These are phyloP conservation scores for Aspergillus novofumigatus DNA, from an alignment of 2,329 filamentous ascomycete genomes.

Conservation along the genomic window DNA sequence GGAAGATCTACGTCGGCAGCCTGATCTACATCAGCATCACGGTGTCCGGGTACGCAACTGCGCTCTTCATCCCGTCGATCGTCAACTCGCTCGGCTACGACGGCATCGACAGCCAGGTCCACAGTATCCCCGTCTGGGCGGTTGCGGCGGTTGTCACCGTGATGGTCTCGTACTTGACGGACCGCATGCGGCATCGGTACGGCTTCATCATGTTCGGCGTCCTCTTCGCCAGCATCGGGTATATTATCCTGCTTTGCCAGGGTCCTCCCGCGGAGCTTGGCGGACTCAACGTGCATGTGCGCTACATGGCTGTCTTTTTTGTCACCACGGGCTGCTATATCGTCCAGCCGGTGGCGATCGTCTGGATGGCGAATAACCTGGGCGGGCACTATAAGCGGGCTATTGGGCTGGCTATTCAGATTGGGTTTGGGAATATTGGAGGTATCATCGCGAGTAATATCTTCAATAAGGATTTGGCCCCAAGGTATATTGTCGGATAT, in stretches of 20 bases:
- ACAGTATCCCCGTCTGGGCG: slow-evolving; percentile 34
- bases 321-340: slow-evolving; percentile 21
- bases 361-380: slow-evolving; percentile 38
- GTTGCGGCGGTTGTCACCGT: slow-evolving; percentile 28
- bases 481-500: slow-evolving; percentile 37
- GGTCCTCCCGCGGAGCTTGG: slow-evolving; percentile 12
- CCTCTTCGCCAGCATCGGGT: slow-evolving; percentile 31
- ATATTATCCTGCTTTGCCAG: slow-evolving; percentile 31
- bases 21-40: slow-evolving; percentile 34
- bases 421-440: slow-evolving; percentile 41
- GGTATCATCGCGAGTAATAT: slow-evolving; percentile 37
- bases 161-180: slow-evolving; percentile 25
- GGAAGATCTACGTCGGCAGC: slow-evolving; percentile 30
- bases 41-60: slow-evolving; percentile 32
- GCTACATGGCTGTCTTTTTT: slow-evolving; percentile 22
- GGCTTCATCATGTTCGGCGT: slow-evolving; percentile 34
- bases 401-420: slow-evolving; percentile 38
- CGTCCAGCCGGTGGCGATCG: slow-evolving; percentile 30
- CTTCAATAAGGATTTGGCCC: slow-evolving; percentile 33
- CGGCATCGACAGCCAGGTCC: slow-evolving; percentile 29
- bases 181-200: slow-evolving; percentile 31
- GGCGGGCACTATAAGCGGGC: slow-evolving; percentile 37
- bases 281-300: slow-evolving; percentile 19
- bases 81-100: slow-evolving; percentile 31
- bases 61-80: slow-evolving; percentile 34